These are phyloP conservation scores for Cytidiella melzeri DNA, from an alignment of 768 basidiomycete genomes.

Conservation along the genomic window DNA sequence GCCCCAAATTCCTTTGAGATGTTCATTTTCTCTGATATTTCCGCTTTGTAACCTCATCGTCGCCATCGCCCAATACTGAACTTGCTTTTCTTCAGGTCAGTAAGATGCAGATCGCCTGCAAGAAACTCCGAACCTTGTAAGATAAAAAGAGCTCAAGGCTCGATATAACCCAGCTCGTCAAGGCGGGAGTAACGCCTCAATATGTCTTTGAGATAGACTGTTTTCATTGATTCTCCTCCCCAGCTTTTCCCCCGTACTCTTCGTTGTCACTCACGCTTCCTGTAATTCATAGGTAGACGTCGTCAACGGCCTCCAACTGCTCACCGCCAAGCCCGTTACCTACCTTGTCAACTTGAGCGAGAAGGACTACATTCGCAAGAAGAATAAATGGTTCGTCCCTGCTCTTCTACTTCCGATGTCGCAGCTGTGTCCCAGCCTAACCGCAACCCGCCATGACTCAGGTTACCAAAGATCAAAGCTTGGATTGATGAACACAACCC, in stretches of 20 bases:
- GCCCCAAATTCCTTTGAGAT: slow-evolving; percentile 35
- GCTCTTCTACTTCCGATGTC: background rate
- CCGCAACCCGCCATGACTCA: slow-evolving; percentile 21
- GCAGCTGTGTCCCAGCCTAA: background rate
- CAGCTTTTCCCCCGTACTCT: slow-evolving; percentile 4
- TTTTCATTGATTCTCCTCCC: slow-evolving; percentile 19
- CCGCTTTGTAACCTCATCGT: slow-evolving; percentile 9
- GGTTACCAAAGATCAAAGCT: slow-evolving; percentile 93
- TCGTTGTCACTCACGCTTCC: slow-evolving; percentile 1
- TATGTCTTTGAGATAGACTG: slow-evolving; percentile 51
- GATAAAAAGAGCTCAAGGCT: slow-evolving; percentile 80
- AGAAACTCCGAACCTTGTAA: too few relatives aligned
- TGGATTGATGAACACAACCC: slow-evolving; percentile 98
- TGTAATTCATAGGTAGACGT: slow-evolving; percentile 64
- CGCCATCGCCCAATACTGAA: too few relatives aligned
- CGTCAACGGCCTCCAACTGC: slow-evolving; percentile 80
- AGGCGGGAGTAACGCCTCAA: slow-evolving; percentile 90
- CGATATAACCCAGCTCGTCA: slow-evolving; percentile 95
- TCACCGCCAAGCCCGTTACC: slow-evolving; percentile 95
- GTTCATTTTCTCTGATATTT: slow-evolving; percentile 18
- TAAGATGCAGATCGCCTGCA: background rate
- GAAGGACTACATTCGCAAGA: slow-evolving; percentile 91
- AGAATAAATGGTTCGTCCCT: slow-evolving; percentile 86
- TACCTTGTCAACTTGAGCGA: slow-evolving; percentile 98
- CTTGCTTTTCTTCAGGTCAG: background rate